phyloP scores from a whole-genome alignment of 257 asterid species.

The Nicotiana tomentosiformis region DNA sequence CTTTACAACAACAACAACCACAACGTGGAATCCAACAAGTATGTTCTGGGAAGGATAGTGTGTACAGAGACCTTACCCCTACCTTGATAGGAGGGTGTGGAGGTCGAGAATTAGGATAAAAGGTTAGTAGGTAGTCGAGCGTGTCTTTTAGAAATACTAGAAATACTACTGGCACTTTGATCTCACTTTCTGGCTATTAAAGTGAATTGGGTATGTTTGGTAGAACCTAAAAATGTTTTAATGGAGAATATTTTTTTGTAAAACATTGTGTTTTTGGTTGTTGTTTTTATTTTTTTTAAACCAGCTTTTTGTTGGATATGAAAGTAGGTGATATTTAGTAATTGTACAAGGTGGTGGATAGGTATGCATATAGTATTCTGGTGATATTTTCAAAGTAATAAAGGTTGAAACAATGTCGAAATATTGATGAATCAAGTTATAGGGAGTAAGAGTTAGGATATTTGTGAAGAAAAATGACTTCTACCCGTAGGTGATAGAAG shows the following conservation, averaged over 20 bases:
- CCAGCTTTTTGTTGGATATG: not conserved
- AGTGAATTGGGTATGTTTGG: not conserved
- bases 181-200: not conserved
- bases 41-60: too few relatives aligned
- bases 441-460: not conserved
- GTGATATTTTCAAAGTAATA: not conserved
- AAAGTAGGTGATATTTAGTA: not conserved
- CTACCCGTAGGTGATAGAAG: not conserved
- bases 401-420: not conserved
- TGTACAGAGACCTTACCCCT: too few relatives aligned
- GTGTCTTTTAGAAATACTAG: too few relatives aligned
- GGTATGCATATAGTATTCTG: not conserved
- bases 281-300: not conserved
- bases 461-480: not conserved
- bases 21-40: too few relatives aligned
- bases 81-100: too few relatives aligned
- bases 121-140: too few relatives aligned
- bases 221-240: not conserved
- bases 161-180: not conserved
- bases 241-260: not conserved
- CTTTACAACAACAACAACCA: too few relatives aligned
- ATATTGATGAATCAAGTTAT: not conserved
- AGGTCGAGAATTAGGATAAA: too few relatives aligned
- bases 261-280: too few relatives aligned
- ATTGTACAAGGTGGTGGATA: not conserved